Evolutionary conservation across 148 eudicot genomes (phyloP).

Genomic region (Oxyria digyna): DNA sequence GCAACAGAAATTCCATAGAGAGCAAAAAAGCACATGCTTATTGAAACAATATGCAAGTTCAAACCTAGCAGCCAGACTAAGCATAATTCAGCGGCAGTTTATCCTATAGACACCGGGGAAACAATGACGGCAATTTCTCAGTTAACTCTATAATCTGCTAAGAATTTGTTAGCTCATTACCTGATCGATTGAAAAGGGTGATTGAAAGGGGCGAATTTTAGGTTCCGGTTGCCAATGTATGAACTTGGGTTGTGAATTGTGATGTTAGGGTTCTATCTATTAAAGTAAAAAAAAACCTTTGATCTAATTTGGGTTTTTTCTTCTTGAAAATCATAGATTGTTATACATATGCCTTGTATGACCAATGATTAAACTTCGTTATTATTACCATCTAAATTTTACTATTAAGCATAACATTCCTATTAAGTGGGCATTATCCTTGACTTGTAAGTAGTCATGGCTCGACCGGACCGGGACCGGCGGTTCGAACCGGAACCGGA

Average conservation of each 20-base stretch:
- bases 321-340: background rate
- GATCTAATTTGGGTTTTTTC: background rate
- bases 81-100: no score
- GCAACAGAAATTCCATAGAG: background rate
- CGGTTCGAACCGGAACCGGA: no score
- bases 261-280: background rate
- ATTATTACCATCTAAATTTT: no score
- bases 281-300: background rate
- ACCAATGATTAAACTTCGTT: no score
- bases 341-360: no score
- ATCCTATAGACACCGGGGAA: no score
- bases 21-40: background rate
- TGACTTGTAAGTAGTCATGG: no score
- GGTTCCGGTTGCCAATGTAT: background rate
- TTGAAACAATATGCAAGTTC: background rate
- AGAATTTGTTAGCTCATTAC: background rate
- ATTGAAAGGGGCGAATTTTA: background rate
- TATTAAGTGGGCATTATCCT: no score
- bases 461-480: no score
- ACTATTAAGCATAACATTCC: no score
- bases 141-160: background rate
- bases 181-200: background rate
- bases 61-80: background rate
- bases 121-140: background rate
- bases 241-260: background rate